Evolutionary conservation across 176 grass and related monocot species (phyloP).

Genomic region (Zea luxurians): DNA sequence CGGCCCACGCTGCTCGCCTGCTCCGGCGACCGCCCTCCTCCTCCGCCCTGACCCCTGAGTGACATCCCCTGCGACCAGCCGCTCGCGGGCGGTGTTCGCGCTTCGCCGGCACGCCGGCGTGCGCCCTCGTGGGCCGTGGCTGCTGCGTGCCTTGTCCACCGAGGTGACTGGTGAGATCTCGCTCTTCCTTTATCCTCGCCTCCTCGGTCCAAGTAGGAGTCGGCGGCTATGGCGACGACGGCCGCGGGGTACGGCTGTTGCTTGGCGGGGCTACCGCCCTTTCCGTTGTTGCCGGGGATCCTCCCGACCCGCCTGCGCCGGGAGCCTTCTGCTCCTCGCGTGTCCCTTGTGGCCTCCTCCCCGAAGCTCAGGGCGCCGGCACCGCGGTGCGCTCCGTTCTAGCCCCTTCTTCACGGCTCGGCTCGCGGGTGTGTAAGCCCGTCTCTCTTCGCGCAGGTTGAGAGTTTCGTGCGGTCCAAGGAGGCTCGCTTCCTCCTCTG

Average conservation of each 20-base stretch:
- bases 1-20: too few species aligned
- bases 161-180: not conserved
- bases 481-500: slow-evolving; percentile 35
- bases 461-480: slow-evolving; percentile 30
- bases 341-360: slow-evolving; percentile 19
- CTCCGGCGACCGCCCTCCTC: not conserved
- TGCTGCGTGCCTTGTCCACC: not conserved
- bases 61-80: not conserved
- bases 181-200: not conserved
- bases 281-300: not conserved
- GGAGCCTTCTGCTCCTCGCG: not conserved
- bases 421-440: slow-evolving; percentile 19
- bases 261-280: not conserved
- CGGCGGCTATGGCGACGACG: slow-evolving; percentile 36
- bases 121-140: not conserved
- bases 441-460: slow-evolving; percentile 28
- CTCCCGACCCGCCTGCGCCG: not conserved
- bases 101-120: not conserved
- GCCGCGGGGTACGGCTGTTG: slow-evolving; percentile 23
- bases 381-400: slow-evolving; percentile 11
- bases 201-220: too few species aligned
- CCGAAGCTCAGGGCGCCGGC: slow-evolving; percentile 2
- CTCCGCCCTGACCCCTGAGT: too few species aligned
- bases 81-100: not conserved
- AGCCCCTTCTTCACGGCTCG: not conserved